phyloP scores from a whole-genome alignment of 2,329 filamentous ascomycete genomes.

The Fusarium devonianum region DNA sequence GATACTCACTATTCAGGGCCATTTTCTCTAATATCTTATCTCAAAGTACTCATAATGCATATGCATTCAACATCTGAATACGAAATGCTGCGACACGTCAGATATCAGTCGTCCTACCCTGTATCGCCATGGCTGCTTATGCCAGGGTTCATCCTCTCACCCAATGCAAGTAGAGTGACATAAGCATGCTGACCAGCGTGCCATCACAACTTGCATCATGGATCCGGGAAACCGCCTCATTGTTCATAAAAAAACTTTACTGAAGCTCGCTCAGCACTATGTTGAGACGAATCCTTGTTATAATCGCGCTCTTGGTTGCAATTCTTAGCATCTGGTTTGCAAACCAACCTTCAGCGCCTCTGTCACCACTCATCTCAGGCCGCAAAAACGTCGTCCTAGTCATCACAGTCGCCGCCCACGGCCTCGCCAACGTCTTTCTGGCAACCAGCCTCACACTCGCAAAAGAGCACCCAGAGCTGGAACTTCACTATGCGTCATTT shows the following conservation, averaged over 20 bases:
- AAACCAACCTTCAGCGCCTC: not conserved
- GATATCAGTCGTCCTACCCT: conserved; percentile 8
- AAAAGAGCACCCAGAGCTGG: conserved; percentile 41
- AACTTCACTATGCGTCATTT: conserved; percentile 48
- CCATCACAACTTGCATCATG: too few species aligned
- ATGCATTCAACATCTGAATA: too few species aligned
- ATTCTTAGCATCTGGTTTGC: not conserved
- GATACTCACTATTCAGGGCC: too few species aligned
- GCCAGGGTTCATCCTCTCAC: not conserved
- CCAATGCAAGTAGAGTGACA: too few species aligned
- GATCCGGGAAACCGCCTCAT: too few species aligned
- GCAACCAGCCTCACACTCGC: conserved; percentile 46
- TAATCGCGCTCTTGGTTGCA: not conserved
- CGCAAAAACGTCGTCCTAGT: conserved; percentile 46
- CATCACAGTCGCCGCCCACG: conserved; percentile 43
- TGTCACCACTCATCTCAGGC: not conserved
- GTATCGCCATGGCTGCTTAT: not conserved
- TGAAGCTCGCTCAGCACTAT: not conserved
- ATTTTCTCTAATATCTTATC: too few species aligned
- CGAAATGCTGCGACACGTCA: too few species aligned
- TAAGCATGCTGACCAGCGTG: too few species aligned
- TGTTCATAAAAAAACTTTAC: too few species aligned
- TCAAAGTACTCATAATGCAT: too few species aligned
- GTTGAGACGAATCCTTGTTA: not conserved
- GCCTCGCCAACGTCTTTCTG: conserved; percentile 48